Evolutionary conservation across 2,329 filamentous ascomycete species (phyloP).

Genomic region (Colletotrichum sansevieriae): DNA sequence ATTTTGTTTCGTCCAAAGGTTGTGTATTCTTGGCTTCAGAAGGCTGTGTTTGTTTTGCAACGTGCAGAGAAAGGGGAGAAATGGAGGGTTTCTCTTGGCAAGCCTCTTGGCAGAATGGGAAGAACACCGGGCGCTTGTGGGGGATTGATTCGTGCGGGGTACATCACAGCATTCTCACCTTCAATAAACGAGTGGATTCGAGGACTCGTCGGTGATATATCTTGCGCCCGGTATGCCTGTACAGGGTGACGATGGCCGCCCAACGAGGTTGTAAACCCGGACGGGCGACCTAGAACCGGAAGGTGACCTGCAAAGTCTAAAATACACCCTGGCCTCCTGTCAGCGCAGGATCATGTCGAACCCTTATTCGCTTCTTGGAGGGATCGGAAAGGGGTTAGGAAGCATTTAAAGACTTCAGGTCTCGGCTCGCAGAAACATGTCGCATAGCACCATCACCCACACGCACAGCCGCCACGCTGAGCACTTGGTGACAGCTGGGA

Average conservation of each 20-base stretch:
- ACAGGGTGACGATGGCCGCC: conserved; percentile 8
- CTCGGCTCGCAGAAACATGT: not conserved
- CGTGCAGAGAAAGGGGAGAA: conserved; percentile 1
- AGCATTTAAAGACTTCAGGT: not conserved
- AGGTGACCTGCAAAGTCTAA: conserved; percentile 20
- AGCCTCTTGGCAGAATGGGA: conserved; percentile 20
- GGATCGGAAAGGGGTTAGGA: not conserved
- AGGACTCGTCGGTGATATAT: no score
- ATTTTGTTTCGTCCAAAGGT: conserved; percentile 30
- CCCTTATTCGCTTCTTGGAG: conserved; percentile 8
- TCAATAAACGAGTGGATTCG: no score
- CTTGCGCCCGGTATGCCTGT: conserved; percentile 3
- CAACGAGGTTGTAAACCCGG: conserved; percentile 9
- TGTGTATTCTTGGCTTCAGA: conserved; percentile 18
- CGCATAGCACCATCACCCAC: no score
- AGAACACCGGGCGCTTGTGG: conserved; percentile 6
- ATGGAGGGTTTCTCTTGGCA: conserved; percentile 3
- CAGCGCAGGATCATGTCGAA: not conserved
- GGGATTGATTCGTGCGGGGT: conserved; percentile 24
- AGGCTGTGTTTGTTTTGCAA: conserved; percentile 13
- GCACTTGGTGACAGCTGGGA: no score
- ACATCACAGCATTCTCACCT: not conserved
- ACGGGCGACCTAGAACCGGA: conserved; percentile 4
- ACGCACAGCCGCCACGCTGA: no score
- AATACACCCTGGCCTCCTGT: not conserved